Conservation (phyloP, 2,329 filamentous ascomycete species). For the Aspergillus sojae region DNA sequence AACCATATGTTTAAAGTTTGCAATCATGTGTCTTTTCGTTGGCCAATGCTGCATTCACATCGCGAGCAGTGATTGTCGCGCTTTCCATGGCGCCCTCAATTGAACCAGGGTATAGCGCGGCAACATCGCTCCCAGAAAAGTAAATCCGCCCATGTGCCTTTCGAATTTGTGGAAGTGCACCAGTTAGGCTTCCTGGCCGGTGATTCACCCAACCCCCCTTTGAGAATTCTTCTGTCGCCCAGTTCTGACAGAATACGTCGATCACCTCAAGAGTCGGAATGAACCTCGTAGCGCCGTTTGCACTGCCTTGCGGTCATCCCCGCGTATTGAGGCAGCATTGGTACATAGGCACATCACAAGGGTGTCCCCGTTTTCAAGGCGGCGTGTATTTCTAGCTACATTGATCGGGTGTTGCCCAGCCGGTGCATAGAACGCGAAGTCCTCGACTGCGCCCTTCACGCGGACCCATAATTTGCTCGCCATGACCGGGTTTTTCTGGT, state of each 20-base stretch:
- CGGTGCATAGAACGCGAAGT: slow-evolving; percentile 13
- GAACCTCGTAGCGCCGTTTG: slow-evolving; percentile 8
- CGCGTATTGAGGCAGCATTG: slow-evolving; percentile 12
- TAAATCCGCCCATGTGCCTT: slow-evolving; percentile 16
- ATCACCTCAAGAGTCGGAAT: slow-evolving; percentile 12
- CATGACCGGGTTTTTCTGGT: slow-evolving; percentile 13
- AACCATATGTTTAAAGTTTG: too few relatives aligned
- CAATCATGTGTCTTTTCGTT: too few relatives aligned
- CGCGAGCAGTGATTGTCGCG: slow-evolving; percentile 15
- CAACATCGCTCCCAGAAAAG: slow-evolving; percentile 19
- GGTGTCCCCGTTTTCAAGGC: slow-evolving; percentile 13
- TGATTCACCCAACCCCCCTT: slow-evolving; percentile 19
- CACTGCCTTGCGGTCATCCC: slow-evolving; percentile 9
- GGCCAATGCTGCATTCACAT: background rate
- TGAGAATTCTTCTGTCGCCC: slow-evolving; percentile 17
- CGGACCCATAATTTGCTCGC: slow-evolving; percentile 16
- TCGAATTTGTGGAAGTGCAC: slow-evolving; percentile 9
- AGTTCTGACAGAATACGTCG: slow-evolving; percentile 15
- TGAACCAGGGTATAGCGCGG: slow-evolving; percentile 11
- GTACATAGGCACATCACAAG: slow-evolving; percentile 17
- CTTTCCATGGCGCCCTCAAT: slow-evolving; percentile 19
- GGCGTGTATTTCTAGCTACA: slow-evolving; percentile 8
- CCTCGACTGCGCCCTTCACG: slow-evolving; percentile 14
- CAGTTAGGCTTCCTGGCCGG: slow-evolving; percentile 15
- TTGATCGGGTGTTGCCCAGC: slow-evolving; percentile 17